Evolutionary conservation across 495 filamentous ascomycete species (phyloP).

Genomic region (Sphaerosporella brunnea): DNA sequence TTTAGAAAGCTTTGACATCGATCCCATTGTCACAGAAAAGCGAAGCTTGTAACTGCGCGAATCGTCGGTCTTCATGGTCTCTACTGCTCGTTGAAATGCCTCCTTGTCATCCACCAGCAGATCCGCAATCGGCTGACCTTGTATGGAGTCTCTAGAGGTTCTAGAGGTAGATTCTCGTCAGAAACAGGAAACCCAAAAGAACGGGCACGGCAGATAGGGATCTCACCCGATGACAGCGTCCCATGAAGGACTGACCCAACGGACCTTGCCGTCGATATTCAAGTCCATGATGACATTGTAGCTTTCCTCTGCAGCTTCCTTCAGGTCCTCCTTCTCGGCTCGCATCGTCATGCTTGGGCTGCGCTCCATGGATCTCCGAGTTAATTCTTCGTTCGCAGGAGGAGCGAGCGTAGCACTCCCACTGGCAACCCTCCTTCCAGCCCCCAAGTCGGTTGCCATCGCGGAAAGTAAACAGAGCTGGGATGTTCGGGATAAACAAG

Average conservation of each 20-base stretch:
- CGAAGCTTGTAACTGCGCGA: slow-evolving; percentile 80
- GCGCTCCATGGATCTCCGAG: slow-evolving; percentile 37
- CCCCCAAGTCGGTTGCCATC: neutral
- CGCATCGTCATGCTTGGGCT: slow-evolving; percentile 49
- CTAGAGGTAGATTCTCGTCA: slow-evolving; percentile 6
- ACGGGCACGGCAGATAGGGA: too few species aligned
- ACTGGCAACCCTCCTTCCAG: slow-evolving; percentile 2
- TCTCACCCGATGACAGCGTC: slow-evolving; percentile 61
- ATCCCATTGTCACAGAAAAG: slow-evolving; percentile 60
- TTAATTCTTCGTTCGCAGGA: slow-evolving; percentile 24
- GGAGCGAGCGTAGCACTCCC: slow-evolving; percentile 17
- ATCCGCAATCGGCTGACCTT: slow-evolving; percentile 62
- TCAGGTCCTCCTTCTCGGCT: slow-evolving; percentile 76
- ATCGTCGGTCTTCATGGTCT: slow-evolving; percentile 83
- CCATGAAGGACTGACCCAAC: slow-evolving; percentile 98
- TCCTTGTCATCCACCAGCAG: slow-evolving; percentile 54
- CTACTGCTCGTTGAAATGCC: slow-evolving; percentile 63
- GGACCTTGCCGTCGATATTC: slow-evolving; percentile 66
- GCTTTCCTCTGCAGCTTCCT: slow-evolving; percentile 88
- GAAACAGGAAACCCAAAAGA: neutral
- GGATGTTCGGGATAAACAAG: neutral
- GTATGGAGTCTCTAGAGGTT: slow-evolving; percentile 50
- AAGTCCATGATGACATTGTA: slow-evolving; percentile 90
- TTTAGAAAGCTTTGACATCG: slow-evolving; percentile 42
- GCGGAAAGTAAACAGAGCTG: neutral